phyloP scores from a whole-genome alignment of 225 moss, liverwort and hornwort species.

The Pseudisothecium myosuroides region DNA sequence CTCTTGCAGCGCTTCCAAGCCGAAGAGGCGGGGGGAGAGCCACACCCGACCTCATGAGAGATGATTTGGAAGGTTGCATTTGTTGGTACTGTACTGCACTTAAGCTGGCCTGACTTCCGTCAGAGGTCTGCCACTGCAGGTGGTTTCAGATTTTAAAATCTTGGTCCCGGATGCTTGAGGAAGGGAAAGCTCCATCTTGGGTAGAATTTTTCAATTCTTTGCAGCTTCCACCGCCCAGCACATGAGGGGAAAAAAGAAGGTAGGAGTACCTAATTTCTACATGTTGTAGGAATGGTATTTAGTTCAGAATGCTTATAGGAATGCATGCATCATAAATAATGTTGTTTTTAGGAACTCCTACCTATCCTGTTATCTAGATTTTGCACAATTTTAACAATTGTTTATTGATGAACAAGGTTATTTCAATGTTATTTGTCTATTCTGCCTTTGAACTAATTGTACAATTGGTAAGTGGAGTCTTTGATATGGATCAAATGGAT shows the following conservation, averaged over 20 bases:
- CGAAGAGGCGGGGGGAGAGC: background rate
- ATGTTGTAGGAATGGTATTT: background rate
- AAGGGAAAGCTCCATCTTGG: background rate
- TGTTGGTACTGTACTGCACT: background rate
- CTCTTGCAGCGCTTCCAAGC: conserved; percentile 16
- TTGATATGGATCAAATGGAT: too few species aligned
- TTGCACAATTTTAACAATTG: background rate
- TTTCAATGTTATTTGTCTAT: background rate
- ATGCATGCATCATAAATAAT: background rate
- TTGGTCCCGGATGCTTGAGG: background rate
- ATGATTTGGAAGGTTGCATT: background rate
- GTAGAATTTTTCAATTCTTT: background rate
- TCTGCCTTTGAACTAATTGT: background rate
- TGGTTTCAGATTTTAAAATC: background rate
- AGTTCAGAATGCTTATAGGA: background rate
- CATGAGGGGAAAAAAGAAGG: background rate
- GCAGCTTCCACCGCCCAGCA: background rate
- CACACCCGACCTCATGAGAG: background rate
- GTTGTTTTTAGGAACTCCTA: background rate
- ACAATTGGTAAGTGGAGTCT: background rate
- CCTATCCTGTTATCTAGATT: background rate
- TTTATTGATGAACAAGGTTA: background rate
- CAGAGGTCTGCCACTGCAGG: background rate
- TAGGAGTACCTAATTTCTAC: background rate
- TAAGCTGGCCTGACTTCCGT: background rate